phyloP scores from a whole-genome alignment of 768 basidiomycete genomes.

The Dentipellis sp. region DNA sequence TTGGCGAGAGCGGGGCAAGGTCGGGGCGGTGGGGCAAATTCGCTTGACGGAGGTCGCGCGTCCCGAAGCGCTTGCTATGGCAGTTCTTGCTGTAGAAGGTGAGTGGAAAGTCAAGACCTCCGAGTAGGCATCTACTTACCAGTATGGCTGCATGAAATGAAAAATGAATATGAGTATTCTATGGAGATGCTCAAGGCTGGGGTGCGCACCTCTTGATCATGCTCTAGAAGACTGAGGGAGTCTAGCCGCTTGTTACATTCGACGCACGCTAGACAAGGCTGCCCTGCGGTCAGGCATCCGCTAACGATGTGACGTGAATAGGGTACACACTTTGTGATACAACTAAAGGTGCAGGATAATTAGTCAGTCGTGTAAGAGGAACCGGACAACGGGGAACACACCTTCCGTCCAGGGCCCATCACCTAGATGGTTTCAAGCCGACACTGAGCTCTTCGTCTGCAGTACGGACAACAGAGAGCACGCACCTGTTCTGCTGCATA shows the following conservation, averaged over 20 bases:
- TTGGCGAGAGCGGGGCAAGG: slow-evolving; percentile 20
- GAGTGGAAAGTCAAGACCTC: background rate
- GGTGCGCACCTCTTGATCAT: slow-evolving; percentile 59
- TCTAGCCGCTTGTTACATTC: slow-evolving; percentile 73
- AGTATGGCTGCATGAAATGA: slow-evolving; percentile 29
- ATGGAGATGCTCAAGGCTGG: slow-evolving; percentile 1
- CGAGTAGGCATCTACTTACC: slow-evolving; percentile 20
- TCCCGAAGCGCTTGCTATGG: slow-evolving; percentile 73
- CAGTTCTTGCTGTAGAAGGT: slow-evolving; percentile 59
- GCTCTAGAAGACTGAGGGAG: slow-evolving; percentile 69
- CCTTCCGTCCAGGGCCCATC: slow-evolving; percentile 86
- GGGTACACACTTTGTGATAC: slow-evolving; percentile 60
- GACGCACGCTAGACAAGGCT: slow-evolving; percentile 78
- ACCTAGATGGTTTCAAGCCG: slow-evolving; percentile 33
- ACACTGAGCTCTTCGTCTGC: background rate
- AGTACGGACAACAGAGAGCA: background rate
- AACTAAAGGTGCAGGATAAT: slow-evolving; percentile 33
- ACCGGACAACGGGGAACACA: slow-evolving; percentile 24
- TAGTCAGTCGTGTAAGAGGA: background rate
- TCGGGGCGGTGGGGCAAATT: slow-evolving; percentile 50
- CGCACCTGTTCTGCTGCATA: slow-evolving; percentile 85
- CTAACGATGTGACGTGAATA: background rate
- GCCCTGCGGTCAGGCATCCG: slow-evolving; percentile 10
- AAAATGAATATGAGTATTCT: background rate
- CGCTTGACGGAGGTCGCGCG: slow-evolving; percentile 60